Percentiles rank a stretch among this genome's conserved stretches.
phyloP scores from a whole-genome alignment of 2,329 filamentous ascomycete species.

The Alternaria sp. region DNA sequence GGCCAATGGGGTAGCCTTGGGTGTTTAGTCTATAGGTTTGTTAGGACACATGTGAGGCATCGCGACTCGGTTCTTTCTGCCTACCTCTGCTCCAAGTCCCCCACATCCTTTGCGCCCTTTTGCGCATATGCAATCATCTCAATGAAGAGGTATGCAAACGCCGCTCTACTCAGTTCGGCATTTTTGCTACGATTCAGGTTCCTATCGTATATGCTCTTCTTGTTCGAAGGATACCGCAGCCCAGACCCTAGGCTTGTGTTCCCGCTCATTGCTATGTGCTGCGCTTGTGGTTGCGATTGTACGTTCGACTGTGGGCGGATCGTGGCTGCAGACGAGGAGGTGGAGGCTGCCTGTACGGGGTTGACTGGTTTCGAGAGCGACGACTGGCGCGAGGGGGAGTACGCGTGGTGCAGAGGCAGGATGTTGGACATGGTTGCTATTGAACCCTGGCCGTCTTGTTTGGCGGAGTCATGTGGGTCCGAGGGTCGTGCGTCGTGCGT shows the following conservation, averaged over 20 bases:
- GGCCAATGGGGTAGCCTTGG: slow-evolving; percentile 91
- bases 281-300: slow-evolving; percentile 21
- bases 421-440: slow-evolving; percentile 33
- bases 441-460: slow-evolving; percentile 12
- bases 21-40: slow-evolving; percentile 72
- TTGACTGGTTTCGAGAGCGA: slow-evolving; percentile 12
- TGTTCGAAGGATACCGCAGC: slow-evolving; percentile 87
- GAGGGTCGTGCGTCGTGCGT: slow-evolving; percentile 22
- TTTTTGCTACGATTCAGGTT: slow-evolving; percentile 90
- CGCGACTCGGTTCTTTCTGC: slow-evolving; percentile 22
- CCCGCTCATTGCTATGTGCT: slow-evolving; percentile 35
- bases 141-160: slow-evolving; percentile 94
- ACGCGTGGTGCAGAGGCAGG: slow-evolving; percentile 27
- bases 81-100: slow-evolving; percentile 90
- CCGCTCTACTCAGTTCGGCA: slow-evolving; percentile 87
- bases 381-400: slow-evolving; percentile 19
- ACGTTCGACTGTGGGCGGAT: slow-evolving; percentile 6
- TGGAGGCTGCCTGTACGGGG: slow-evolving; percentile 4
- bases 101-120: slow-evolving; percentile 85
- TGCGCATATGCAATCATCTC: slow-evolving; percentile 98
- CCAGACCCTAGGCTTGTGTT: slow-evolving; percentile 53
- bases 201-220: slow-evolving; percentile 98
- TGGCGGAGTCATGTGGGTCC: slow-evolving; percentile 32
- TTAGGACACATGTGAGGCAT: neutral
- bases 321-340: slow-evolving; percentile 13